Evolutionary conservation across 2,329 filamentous ascomycete species (phyloP), one percentile per base, ranked within the genome.

Genomic region (Elsinoe ampelina): DNA sequence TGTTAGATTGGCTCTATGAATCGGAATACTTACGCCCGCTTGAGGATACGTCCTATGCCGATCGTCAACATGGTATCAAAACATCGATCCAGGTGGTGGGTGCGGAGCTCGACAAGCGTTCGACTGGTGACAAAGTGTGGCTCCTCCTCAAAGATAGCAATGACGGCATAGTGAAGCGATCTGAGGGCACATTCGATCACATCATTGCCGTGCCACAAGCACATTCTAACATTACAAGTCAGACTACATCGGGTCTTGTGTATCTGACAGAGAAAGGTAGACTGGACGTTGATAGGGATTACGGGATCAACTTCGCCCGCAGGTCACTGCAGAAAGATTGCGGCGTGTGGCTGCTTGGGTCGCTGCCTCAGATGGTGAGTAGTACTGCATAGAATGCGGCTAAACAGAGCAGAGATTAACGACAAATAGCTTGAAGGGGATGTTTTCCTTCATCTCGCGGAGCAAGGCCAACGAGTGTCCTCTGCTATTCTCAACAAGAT

Each of bases 21-120:
- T 57, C 59, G 2, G 60, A 62, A 19, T 66, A 66, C 58, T 58
- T 60, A 61, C 57, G 62, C 61, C 58, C 60, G 63, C 30, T 64
- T 64, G 50, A 58, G 58, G 55, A 58, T 64, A 47, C 45, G 43
- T 15, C 43, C 59, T 10, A 17, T n/a, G n/a, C n/a, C n/a, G 12
- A 39, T 5, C 5, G 5, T 39, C 36, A 5, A 39, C 36, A 5
- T 5, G 13, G 13, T 13, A 39, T 39, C 36, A 15, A n/a, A 13
- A 39, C 36, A n/a, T 39, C 36, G 5, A 39, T 15, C 13, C 12
- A 39, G 12, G 36, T 39, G 5, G 36, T 13, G 12, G 36, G 17
- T 10, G 56, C 59, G 1, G 55, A 55, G 20, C 22, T 50, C 8
- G 58, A 52, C 2, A n/a, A n/a, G n/a, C n/a, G n/a, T n/a, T n/a